phyloP scores from a whole-genome alignment of 2,329 filamentous ascomycete species.

The Fusarium kyushuense region DNA sequence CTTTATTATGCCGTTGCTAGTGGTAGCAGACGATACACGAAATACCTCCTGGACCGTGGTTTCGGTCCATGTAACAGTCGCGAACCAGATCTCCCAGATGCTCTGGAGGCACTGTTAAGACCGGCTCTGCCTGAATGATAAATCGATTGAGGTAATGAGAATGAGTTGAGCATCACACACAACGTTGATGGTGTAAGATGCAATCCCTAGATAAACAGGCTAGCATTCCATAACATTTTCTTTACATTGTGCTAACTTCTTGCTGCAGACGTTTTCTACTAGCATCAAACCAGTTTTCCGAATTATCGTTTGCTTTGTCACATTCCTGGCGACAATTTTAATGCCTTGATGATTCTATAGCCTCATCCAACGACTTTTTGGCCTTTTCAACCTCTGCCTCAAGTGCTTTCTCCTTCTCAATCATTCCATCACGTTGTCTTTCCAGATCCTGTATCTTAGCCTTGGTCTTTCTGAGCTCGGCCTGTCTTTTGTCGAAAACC shows the following conservation, averaged over 20 bases:
- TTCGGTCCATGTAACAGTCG: not conserved
- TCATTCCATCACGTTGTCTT: not conserved
- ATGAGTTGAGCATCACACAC: fast-evolving
- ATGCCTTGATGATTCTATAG: not conserved
- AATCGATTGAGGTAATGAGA: not conserved
- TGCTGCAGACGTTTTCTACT: too few species aligned
- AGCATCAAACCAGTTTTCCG: too few species aligned
- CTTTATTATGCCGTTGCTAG: constrained; percentile 8
- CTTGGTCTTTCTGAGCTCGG: not conserved
- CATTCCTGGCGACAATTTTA: not conserved
- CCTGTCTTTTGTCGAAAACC: not conserved
- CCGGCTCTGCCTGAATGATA: not conserved
- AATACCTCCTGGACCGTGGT: not conserved
- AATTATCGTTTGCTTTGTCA: too few species aligned
- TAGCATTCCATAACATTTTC: too few species aligned
- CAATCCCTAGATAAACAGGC: not conserved
- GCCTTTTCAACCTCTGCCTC: not conserved
- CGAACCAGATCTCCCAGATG: not conserved
- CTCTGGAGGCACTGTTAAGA: not conserved
- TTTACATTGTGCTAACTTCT: too few species aligned
- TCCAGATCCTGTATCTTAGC: not conserved
- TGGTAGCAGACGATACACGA: not conserved
- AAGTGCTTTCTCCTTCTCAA: not conserved
- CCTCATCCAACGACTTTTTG: not conserved
- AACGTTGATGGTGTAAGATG: not conserved